Evolutionary conservation across 306 rosid genomes (phyloP), one percentile per base, ranked within the genome.

Genomic region (Prosopis cineraria): DNA sequence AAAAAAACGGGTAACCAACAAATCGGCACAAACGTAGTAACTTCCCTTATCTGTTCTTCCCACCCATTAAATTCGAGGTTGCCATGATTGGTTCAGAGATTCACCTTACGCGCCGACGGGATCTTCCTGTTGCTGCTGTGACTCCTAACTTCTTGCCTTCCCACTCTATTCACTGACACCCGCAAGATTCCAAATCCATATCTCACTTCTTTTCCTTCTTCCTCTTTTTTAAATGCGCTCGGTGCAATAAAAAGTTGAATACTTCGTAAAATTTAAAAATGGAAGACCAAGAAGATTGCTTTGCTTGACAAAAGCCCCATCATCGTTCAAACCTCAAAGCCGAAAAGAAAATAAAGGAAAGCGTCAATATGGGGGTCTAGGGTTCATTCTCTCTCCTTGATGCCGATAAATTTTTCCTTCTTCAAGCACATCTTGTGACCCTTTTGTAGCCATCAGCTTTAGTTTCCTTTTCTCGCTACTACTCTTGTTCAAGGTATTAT

Each of bases 341-440:
- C 9, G 13, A 27, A 58, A 58, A 5, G 65, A 12, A 67, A 20
- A 41, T 39, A 55, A 29, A 55, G 69, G 33, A 80, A 24, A 24
- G 66, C 77, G 55, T 50, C 41, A 50, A 52, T 66, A 44, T 70
- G 55, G 78, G 73, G 68, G 43, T 67, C 71, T 82, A 82, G 85
- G 85, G 85, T 79, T 77, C n/a, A n/a, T n/a, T n/a, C n/a, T n/a
- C 59, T 52, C 63, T 60, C 12, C 19, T 10, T 25, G 47, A 34
- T 68, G 75, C 27, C 55, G 47, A 9, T 74, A 53, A 72, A 27
- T n/a, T 33, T 50, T 59, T 47, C 63, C 68, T 47, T 68, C 30
- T 47, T 73, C 58, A 48, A 83, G 50, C 64, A 60, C 60, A 48
- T 78, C 67, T 72, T 73, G 7, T 64, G 68, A 69, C 47, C 76